A percentile compares a stretch with the other conserved stretches of the same genome.
phyloP scores from a whole-genome alignment of 257 asterid genomes.

The Salvia miltiorrhiza region DNA sequence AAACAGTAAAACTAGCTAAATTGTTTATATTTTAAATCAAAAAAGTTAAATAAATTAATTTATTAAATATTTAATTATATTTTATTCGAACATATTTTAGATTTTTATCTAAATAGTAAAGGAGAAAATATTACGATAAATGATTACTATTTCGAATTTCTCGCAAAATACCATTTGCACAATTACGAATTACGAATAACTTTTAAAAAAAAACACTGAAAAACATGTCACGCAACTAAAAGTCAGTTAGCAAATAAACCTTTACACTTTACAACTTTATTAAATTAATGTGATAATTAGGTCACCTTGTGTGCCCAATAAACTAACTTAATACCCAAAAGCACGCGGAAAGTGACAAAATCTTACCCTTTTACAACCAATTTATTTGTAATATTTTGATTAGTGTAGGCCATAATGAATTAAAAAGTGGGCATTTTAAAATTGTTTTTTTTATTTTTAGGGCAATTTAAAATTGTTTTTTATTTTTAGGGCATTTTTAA shows the following conservation, averaged over 20 bases:
- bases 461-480: background rate
- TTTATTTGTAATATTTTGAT: background rate
- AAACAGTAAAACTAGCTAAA: too few species aligned
- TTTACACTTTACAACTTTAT: constrained; percentile 12
- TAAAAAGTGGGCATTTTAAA: background rate
- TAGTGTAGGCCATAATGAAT: background rate
- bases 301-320: constrained; percentile 18
- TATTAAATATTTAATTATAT: too few species aligned
- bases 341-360: constrained; percentile 34
- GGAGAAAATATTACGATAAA: background rate
- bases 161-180: background rate
- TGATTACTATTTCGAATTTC: background rate
- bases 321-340: constrained; percentile 14
- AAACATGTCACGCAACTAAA: background rate
- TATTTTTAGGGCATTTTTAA: background rate
- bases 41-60: too few species aligned
- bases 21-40: too few species aligned
- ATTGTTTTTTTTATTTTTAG: too few species aligned
- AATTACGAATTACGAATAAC: too few species aligned
- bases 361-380: background rate
- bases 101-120: too few species aligned
- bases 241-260: constrained; percentile 10
- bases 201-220: background rate
- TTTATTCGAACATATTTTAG: too few species aligned
- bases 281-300: constrained; percentile 10